Percentiles rank a stretch among this genome's conserved stretches.
Conservation (phyloP, 2,329 filamentous ascomycete genomes). For the Ophiocordyceps camponoti-saundersi region DNA sequence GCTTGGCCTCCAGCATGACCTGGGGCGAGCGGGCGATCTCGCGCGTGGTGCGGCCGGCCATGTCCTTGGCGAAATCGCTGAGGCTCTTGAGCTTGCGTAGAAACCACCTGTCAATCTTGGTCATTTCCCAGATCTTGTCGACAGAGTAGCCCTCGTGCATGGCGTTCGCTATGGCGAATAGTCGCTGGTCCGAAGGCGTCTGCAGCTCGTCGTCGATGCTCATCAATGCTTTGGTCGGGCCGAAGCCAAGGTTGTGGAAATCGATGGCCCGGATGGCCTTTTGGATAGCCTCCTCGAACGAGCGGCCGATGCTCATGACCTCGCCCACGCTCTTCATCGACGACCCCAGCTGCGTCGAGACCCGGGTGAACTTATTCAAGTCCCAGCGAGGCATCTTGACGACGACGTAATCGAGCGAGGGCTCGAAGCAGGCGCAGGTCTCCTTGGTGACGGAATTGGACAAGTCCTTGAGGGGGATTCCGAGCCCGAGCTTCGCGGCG, state of each 20-base stretch:
- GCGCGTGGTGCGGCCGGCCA: constrained; percentile 47
- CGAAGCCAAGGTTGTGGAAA: constrained; percentile 89
- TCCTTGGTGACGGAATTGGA: constrained; percentile 90
- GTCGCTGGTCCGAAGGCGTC: constrained; percentile 89
- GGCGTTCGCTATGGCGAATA: constrained; percentile 95
- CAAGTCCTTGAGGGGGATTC: constrained; percentile 91
- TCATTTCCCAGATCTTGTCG: constrained; percentile 95
- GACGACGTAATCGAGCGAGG: constrained; percentile 92
- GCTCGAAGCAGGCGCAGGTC: constrained; percentile 95
- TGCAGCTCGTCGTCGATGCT: constrained; percentile 91
- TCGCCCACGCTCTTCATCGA: constrained; percentile 99
- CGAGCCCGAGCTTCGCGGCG: constrained; percentile 87
- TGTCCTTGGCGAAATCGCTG: constrained; percentile 70
- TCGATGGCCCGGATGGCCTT: constrained; percentile 95
- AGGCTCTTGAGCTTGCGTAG: constrained; percentile 78
- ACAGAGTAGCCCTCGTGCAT: constrained; percentile 91
- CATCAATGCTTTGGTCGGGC: constrained; percentile 82
- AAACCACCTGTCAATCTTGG: constrained; percentile 99
- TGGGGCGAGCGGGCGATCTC: constrained; percentile 47
- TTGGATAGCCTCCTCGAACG: constrained; percentile 95
- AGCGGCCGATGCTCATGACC: constrained; percentile 94
- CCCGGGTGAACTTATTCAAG: constrained; percentile 94
- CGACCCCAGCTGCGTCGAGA: constrained; percentile 87
- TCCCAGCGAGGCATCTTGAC: constrained; percentile 99
- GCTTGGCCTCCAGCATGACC: constrained; percentile 70